Conservation (phyloP, 139 green algal species). For the Edaphochlamys debaryana region DNA sequence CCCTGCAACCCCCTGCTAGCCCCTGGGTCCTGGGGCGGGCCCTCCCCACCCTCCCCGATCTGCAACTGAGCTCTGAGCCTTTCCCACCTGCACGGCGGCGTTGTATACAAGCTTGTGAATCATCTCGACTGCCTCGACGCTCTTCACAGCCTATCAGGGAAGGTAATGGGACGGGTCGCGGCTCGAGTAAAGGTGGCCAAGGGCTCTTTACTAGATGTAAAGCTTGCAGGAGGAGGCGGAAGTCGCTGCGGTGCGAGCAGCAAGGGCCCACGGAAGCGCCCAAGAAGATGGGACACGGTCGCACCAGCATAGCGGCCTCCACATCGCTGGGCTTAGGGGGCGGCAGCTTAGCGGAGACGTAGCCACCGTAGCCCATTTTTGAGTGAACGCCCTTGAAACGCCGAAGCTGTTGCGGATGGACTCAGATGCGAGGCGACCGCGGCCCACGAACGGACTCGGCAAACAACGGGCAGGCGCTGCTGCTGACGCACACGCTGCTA, state of each 20-base stretch:
- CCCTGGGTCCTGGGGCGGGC: too few species aligned
- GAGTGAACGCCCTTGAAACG: too few species aligned
- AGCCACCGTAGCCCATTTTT: slow-evolving; percentile 46
- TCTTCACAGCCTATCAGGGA: slow-evolving; percentile 7
- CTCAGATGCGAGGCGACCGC: too few species aligned
- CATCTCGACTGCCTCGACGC: slow-evolving; percentile 30
- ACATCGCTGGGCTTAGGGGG: slow-evolving; percentile 5
- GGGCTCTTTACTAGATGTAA: too few species aligned
- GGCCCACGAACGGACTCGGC: neutral
- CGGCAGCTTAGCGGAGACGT: slow-evolving; percentile 35
- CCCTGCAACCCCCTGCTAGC: too few species aligned
- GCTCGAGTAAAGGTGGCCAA: neutral
- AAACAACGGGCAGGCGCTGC: neutral
- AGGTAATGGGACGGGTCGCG: neutral
- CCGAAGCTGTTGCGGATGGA: too few species aligned
- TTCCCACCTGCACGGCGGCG: slow-evolving; percentile 17
- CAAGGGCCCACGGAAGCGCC: too few species aligned
- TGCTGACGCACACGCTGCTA: neutral
- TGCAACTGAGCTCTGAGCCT: too few species aligned
- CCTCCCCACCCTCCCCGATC: too few species aligned
- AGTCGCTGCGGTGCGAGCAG: too few species aligned
- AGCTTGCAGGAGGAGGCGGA: too few species aligned
- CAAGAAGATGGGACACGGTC: neutral
- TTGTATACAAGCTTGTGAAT: slow-evolving; percentile 38
- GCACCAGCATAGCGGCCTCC: slow-evolving; percentile 29